Evolutionary conservation across 768 basidiomycete species (phyloP).

Genomic region (Lactarius hengduanensis): DNA sequence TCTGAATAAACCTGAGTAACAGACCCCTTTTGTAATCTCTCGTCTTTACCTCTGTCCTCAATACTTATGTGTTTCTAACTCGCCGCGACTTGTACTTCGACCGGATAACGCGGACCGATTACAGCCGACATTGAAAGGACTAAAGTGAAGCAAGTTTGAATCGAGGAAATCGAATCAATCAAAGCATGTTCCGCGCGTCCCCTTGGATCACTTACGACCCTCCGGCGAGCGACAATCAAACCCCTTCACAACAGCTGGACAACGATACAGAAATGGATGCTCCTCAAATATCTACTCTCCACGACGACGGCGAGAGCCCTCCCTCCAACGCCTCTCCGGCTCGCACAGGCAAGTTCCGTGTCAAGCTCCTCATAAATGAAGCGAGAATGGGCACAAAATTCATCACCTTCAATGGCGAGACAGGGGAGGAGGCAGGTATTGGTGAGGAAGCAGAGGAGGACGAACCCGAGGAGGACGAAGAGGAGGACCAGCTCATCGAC

Average conservation of each 20-base stretch:
- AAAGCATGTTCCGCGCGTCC: slow-evolving; percentile 56
- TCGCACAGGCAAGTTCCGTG: slow-evolving; percentile 42
- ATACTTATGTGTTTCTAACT: no score
- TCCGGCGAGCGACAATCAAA: slow-evolving; percentile 16
- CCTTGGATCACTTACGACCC: slow-evolving; percentile 56
- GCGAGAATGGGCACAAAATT: slow-evolving; percentile 40
- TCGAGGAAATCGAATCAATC: slow-evolving; percentile 22
- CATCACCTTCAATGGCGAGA: slow-evolving; percentile 34
- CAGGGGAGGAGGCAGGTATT: slow-evolving; percentile 25
- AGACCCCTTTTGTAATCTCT: no score
- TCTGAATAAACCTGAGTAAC: background rate
- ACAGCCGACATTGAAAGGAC: background rate
- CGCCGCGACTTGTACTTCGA: no score
- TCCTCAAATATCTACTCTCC: slow-evolving; percentile 76
- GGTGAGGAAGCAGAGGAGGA: slow-evolving; percentile 45
- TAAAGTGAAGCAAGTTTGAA: background rate
- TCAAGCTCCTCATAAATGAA: slow-evolving; percentile 53
- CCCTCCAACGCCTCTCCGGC: slow-evolving; percentile 40
- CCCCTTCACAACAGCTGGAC: slow-evolving; percentile 33
- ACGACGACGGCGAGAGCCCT: slow-evolving; percentile 70
- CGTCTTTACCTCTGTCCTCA: no score
- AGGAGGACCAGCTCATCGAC: slow-evolving; percentile 81
- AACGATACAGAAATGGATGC: slow-evolving; percentile 69
- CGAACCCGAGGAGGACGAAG: slow-evolving; percentile 61
- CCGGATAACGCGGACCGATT: background rate